These are phyloP conservation scores for Scedosporium aurantiacum DNA, from an alignment of 2,329 filamentous ascomycete genomes.

Conservation along the genomic window DNA sequence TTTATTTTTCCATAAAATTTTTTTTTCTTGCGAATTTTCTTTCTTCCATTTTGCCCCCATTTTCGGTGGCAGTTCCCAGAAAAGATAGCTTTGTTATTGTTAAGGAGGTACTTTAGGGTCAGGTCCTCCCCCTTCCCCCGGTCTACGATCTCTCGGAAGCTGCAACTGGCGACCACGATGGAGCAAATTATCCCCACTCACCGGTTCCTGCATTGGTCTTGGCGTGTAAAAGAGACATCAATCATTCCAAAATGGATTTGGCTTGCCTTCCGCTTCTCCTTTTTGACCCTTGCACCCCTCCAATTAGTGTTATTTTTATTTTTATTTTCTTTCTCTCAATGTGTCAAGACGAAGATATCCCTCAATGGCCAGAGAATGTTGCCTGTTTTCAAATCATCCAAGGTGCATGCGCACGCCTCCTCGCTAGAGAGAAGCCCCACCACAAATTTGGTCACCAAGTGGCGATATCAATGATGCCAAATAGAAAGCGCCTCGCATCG, in stretches of 20 bases:
- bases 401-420: too few species aligned
- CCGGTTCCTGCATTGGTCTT: conserved; percentile 6
- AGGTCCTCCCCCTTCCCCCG: not conserved
- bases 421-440: too few species aligned
- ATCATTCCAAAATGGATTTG: conserved; percentile 12
- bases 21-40: too few species aligned
- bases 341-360: too few species aligned
- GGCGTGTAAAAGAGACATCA: conserved; percentile 11
- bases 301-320: not conserved
- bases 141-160: not conserved
- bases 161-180: not conserved
- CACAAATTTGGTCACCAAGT: too few species aligned
- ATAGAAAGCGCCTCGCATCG: too few species aligned
- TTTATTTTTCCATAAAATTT: not conserved
- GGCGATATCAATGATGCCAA: too few species aligned
- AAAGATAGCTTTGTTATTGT: not conserved
- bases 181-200: conserved; percentile 1
- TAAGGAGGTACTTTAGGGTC: not conserved
- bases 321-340: not conserved
- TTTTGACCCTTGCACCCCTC: conserved; percentile 6
- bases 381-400: too few species aligned
- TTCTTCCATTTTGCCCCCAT: too few species aligned
- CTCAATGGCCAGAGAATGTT: too few species aligned
- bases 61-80: not conserved
- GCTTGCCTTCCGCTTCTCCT: conserved; percentile 19